Conservation (phyloP, 768 basidiomycete species). For the Lentinula lateritia region DNA sequence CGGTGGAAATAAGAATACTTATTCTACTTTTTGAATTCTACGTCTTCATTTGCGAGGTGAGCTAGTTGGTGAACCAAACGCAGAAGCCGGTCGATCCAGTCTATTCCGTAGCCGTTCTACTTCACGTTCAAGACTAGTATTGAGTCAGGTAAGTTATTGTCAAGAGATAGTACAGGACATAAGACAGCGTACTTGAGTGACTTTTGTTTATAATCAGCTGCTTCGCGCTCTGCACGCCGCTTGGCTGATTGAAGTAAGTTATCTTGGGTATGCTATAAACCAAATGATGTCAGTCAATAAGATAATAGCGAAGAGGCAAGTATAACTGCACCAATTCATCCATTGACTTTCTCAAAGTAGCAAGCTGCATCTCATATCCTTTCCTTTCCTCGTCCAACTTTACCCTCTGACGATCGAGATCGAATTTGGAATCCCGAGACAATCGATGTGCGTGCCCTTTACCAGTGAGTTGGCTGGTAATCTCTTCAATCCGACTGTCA, state of each 20-base stretch:
- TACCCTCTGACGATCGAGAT: conserved; percentile 55
- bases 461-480: conserved; percentile 48
- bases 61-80: conserved; percentile 21
- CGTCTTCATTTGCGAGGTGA: conserved; percentile 25
- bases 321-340: conserved; percentile 50
- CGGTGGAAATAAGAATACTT: not conserved
- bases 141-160: conserved; percentile 2
- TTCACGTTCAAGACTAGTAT: conserved; percentile 53
- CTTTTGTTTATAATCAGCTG: conserved; percentile 66
- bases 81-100: conserved; percentile 50
- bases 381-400: conserved; percentile 65
- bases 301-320: conserved; percentile 1
- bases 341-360: conserved; percentile 50
- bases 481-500: conserved; percentile 70
- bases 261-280: conserved; percentile 61
- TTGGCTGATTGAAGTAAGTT: conserved; percentile 64
- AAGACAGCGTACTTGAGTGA: conserved; percentile 44
- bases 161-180: not conserved
- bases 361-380: conserved; percentile 53
- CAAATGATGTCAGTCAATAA: conserved; percentile 6
- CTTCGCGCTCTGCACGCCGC: conserved; percentile 73
- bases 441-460: conserved; percentile 4
- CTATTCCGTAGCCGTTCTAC: conserved; percentile 65
- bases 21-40: not conserved
- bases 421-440: conserved; percentile 47